A percentile compares a stretch with the other conserved stretches of the same genome.
These are phyloP conservation scores for Spatholobus suberectus DNA, from an alignment of 306 rosid species.

Conservation along the genomic window DNA sequence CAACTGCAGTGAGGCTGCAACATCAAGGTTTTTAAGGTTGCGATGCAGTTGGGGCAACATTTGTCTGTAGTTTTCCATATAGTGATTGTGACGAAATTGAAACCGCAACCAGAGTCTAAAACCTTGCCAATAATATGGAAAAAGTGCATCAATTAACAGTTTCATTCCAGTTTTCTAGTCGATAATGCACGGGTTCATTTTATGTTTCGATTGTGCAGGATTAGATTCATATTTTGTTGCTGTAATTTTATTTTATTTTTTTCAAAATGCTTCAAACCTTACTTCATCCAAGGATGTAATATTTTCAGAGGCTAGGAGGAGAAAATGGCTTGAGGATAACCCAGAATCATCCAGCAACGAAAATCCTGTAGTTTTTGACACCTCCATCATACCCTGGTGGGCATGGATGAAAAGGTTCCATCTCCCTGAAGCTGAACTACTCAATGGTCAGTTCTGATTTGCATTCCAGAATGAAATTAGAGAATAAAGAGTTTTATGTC, in stretches of 20 bases:
- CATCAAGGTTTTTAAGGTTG: no score
- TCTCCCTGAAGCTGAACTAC: constrained; percentile 96
- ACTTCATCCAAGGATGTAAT: constrained; percentile 36
- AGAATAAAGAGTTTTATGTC: neutral
- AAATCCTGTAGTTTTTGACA: constrained; percentile 80
- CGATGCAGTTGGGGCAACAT: no score
- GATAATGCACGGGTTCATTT: constrained; percentile 2
- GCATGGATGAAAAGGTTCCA: constrained; percentile 97
- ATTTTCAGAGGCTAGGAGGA: constrained; percentile 90
- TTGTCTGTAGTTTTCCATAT: no score
- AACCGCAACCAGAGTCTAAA: neutral
- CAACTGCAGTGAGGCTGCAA: no score
- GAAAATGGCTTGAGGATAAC: constrained; percentile 87
- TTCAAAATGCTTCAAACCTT: constrained; percentile 24
- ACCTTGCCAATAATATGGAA: neutral
- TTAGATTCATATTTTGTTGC: constrained; percentile 5
- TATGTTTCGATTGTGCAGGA: neutral
- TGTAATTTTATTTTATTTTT: neutral
- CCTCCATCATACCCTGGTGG: constrained; percentile 98
- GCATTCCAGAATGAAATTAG: constrained; percentile 12
- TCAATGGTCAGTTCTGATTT: constrained; percentile 70
- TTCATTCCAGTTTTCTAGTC: neutral
- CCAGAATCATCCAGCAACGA: constrained; percentile 89
- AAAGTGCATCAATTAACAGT: neutral
- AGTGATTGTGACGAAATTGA: no score